These are phyloP conservation scores for Coemansia furcata DNA, from an alignment of 192 early-diverging fungal species.

Conservation along the genomic window DNA sequence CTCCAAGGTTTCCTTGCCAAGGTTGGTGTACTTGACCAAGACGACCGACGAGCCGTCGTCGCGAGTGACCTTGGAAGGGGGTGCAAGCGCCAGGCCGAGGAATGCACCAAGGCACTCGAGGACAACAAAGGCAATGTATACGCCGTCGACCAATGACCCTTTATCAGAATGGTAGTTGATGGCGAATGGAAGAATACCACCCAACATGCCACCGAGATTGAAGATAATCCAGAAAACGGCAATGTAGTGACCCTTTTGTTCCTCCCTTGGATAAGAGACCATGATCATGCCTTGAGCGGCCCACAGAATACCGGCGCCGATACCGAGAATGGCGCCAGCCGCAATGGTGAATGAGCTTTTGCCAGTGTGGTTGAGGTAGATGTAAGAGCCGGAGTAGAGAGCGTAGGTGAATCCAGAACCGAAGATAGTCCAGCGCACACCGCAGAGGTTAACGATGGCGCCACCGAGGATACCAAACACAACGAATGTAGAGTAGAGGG, in stretches of 20 bases:
- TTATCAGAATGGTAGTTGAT: conserved; percentile 61
- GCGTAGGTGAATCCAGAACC: conserved; percentile 68
- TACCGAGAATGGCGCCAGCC: conserved; percentile 76
- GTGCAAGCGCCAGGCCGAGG: conserved; percentile 61
- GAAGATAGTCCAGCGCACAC: conserved; percentile 68
- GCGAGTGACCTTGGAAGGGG: conserved; percentile 64
- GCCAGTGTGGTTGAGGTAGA: conserved; percentile 63
- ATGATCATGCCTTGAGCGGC: conserved; percentile 81
- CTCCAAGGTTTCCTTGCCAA: conserved; percentile 51
- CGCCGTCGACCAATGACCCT: conserved; percentile 54
- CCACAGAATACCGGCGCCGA: conserved; percentile 79
- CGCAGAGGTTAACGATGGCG: conserved; percentile 75
- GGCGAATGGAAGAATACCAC: conserved; percentile 70
- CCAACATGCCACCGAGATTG: conserved; percentile 80
- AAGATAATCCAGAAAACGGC: conserved; percentile 88
- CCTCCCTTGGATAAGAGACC: conserved; percentile 82
- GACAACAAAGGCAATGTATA: conserved; percentile 79
- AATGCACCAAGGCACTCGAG: conserved; percentile 68
- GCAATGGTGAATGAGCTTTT: conserved; percentile 63
- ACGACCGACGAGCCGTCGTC: conserved; percentile 68
- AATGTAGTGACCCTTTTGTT: conserved; percentile 78
- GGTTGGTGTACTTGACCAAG: conserved; percentile 69
- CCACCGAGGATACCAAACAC: conserved; percentile 76
- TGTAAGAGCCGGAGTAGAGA: conserved; percentile 74
- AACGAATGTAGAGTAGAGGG: conserved; percentile 75